A percentile compares a stretch with the other conserved stretches of the same genome.
These are phyloP conservation scores for Oryza glumipatula DNA, from an alignment of 176 grass and related monocot species.

Conservation along the genomic window DNA sequence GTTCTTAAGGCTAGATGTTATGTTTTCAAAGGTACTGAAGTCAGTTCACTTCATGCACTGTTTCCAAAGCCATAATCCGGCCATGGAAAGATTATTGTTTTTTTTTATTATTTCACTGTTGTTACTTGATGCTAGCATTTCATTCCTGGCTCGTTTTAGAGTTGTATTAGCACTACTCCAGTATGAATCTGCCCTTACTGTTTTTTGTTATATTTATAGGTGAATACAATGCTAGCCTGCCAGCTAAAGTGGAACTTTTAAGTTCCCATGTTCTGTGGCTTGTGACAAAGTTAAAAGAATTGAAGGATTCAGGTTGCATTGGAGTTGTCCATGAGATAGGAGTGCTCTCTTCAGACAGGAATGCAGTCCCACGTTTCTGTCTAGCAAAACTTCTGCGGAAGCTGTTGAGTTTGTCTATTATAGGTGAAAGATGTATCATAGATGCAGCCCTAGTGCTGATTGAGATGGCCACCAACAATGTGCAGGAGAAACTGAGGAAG, in stretches of 20 bases:
- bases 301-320: conserved; percentile 61
- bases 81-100: neutral
- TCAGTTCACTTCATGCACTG: conserved; percentile 15
- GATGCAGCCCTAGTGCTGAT: conserved; percentile 63
- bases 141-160: conserved; percentile 11
- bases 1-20: neutral
- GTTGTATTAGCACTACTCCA: conserved; percentile 18
- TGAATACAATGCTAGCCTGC: conserved; percentile 43
- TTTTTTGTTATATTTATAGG: conserved; percentile 49
- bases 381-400: conserved; percentile 67
- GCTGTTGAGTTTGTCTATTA: conserved; percentile 57
- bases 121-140: conserved; percentile 25
- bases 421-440: conserved; percentile 57
- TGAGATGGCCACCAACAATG: conserved; percentile 58
- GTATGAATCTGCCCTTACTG: conserved; percentile 17
- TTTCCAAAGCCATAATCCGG: neutral
- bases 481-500: conserved; percentile 72
- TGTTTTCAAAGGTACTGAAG: neutral
- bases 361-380: conserved; percentile 61
- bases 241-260: conserved; percentile 46
- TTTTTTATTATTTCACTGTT: neutral
- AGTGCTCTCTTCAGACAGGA: conserved; percentile 60
- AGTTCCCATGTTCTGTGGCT: conserved; percentile 69
- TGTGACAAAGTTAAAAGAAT: conserved; percentile 62
- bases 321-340: conserved; percentile 55